These are phyloP conservation scores for Rhizophagus clarus DNA, from an alignment of 192 early-diverging fungal genomes.

Conservation along the genomic window DNA sequence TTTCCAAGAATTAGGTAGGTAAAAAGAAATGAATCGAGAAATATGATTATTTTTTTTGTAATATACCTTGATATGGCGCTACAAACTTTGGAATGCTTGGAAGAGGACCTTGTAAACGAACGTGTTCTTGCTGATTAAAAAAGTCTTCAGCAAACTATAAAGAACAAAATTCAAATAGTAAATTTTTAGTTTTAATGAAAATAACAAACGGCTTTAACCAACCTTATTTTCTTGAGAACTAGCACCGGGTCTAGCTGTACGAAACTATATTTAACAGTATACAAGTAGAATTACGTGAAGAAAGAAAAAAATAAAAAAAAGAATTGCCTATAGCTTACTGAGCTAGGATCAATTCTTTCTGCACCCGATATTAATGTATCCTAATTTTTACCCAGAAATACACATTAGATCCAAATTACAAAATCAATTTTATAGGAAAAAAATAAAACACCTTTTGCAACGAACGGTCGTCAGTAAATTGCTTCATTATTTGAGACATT, in stretches of 20 bases:
- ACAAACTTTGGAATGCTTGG: background rate
- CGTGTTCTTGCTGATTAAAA: constrained; percentile 14
- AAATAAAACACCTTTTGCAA: constrained; percentile 66
- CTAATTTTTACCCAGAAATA: background rate
- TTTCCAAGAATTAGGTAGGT: background rate
- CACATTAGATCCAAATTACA: background rate
- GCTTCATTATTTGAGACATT: constrained; percentile 78
- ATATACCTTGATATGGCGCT: background rate
- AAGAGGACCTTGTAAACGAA: background rate
- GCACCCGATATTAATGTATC: background rate
- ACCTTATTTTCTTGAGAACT: background rate
- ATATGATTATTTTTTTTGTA: background rate
- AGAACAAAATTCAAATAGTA: background rate
- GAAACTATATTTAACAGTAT: constrained; percentile 23
- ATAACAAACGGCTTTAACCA: background rate
- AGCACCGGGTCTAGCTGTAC: constrained; percentile 7
- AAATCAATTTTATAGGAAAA: background rate
- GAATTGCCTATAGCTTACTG: constrained; percentile 13
- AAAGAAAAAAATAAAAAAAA: background rate
- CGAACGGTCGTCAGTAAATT: constrained; percentile 75
- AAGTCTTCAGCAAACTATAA: constrained; percentile 22
- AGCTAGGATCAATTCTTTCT: background rate
- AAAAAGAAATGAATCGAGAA: background rate
- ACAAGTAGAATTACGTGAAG: too few relatives aligned
- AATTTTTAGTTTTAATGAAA: background rate